phyloP scores from a whole-genome alignment of 805 yeast genomes.

The Teunomyces lycoperdinae region DNA sequence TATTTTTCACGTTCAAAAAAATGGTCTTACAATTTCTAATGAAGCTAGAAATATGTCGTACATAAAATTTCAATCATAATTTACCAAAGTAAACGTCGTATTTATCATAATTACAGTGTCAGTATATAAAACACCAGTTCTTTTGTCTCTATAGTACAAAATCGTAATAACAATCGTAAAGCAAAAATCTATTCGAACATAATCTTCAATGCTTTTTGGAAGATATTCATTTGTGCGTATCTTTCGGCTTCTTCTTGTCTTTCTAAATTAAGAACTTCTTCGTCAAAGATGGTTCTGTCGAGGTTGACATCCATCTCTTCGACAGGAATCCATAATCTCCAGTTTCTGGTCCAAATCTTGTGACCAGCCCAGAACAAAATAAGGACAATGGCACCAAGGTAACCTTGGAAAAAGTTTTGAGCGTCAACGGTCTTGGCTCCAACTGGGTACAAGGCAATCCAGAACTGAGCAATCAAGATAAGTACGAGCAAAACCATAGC shows the following conservation, averaged over 20 bases:
- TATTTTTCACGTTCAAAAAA: neutral
- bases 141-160: neutral
- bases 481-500: constrained; percentile 30
- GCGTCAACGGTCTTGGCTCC: constrained; percentile 25
- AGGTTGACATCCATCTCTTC: constrained; percentile 30
- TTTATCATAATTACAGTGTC: too few relatives aligned
- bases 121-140: neutral
- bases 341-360: constrained; percentile 30
- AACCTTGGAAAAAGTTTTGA: constrained; percentile 29
- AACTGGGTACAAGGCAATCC: constrained; percentile 43
- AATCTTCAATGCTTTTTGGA: constrained; percentile 7
- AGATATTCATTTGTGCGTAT: constrained; percentile 5
- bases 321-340: constrained; percentile 25
- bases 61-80: neutral
- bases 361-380: constrained; percentile 30
- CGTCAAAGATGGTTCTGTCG: constrained; percentile 33
- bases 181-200: constrained; percentile 7
- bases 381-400: constrained; percentile 34
- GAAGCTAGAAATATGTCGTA: neutral
- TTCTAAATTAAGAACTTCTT: constrained; percentile 33
- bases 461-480: constrained; percentile 41
- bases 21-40: neutral
- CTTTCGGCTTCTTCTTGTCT: constrained; percentile 15
- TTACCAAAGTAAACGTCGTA: too few relatives aligned
- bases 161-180: neutral